phyloP scores from a whole-genome alignment of 257 asterid species.

The Nicotiana benthamiana region DNA sequence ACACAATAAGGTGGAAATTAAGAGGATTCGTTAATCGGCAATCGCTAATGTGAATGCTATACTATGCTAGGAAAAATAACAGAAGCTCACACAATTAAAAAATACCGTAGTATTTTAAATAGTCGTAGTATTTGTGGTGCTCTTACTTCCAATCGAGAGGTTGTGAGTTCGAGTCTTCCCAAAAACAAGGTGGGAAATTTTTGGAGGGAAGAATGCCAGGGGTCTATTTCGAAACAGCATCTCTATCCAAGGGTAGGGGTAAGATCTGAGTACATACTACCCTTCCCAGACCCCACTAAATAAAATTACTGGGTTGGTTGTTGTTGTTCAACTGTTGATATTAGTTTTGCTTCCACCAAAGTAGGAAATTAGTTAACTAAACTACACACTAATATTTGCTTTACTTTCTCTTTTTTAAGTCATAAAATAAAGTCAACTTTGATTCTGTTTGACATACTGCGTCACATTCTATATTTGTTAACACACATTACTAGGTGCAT shows the following conservation, averaged over 20 bases:
- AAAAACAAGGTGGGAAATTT: too few relatives aligned
- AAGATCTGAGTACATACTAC: too few relatives aligned
- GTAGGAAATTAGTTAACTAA: not conserved
- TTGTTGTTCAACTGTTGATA: too few relatives aligned
- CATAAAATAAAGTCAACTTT: not conserved
- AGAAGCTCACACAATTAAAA: not conserved
- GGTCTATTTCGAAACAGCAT: too few relatives aligned
- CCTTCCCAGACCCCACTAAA: too few relatives aligned
- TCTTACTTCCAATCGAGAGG: too few relatives aligned
- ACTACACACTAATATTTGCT: not conserved
- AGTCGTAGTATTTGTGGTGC: too few relatives aligned
- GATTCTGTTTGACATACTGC: not conserved
- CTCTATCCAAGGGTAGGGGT: too few relatives aligned
- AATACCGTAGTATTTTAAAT: too few relatives aligned
- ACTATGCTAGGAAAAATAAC: not conserved
- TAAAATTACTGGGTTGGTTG: too few relatives aligned
- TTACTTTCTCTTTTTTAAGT: not conserved
- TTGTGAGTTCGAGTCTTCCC: too few relatives aligned
- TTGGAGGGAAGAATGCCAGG: too few relatives aligned
- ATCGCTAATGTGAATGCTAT: not conserved
- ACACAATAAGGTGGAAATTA: not conserved
- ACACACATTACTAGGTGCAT: not conserved
- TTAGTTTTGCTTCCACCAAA: not conserved
- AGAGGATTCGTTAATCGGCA: not conserved
- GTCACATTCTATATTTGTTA: not conserved